phyloP scores from a whole-genome alignment of 164 flowering plant species.

The Sedum album region DNA sequence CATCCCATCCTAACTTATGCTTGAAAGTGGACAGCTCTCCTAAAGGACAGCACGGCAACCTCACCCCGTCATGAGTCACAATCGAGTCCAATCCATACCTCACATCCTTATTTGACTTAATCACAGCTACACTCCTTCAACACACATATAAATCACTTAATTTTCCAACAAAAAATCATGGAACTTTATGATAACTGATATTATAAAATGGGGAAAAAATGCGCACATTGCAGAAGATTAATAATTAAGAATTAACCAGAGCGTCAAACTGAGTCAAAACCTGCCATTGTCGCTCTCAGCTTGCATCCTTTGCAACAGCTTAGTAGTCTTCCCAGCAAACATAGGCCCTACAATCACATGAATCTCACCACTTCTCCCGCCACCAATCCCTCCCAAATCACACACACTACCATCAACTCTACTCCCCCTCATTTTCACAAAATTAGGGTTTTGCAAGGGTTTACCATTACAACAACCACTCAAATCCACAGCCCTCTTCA shows the following conservation, averaged over 20 bases:
- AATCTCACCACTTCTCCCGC: conserved; percentile 35
- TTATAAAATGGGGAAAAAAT: neutral
- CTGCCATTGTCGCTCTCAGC: conserved; percentile 43
- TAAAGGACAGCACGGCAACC: conserved; percentile 77
- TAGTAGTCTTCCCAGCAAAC: conserved; percentile 68
- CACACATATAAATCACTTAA: neutral
- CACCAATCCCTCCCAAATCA: neutral
- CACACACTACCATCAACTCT: neutral
- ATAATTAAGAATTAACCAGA: neutral
- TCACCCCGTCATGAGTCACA: conserved; percentile 89
- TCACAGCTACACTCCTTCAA: conserved; percentile 68
- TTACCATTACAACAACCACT: conserved; percentile 3
- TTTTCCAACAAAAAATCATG: neutral
- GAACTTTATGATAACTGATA: too few species aligned
- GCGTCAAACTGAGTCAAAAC: conserved; percentile 14
- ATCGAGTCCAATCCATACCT: conserved; percentile 76
- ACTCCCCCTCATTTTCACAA: neutral
- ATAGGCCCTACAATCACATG: conserved; percentile 71
- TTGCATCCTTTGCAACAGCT: conserved; percentile 45
- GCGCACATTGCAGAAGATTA: neutral
- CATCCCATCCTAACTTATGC: conserved; percentile 44
- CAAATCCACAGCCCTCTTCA: neutral
- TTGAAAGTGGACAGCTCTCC: conserved; percentile 54
- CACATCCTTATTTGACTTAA: conserved; percentile 81
- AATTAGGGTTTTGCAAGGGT: conserved; percentile 9